These are phyloP conservation scores for Amanita molliuscula DNA, from an alignment of 768 basidiomycete genomes.

Conservation along the genomic window DNA sequence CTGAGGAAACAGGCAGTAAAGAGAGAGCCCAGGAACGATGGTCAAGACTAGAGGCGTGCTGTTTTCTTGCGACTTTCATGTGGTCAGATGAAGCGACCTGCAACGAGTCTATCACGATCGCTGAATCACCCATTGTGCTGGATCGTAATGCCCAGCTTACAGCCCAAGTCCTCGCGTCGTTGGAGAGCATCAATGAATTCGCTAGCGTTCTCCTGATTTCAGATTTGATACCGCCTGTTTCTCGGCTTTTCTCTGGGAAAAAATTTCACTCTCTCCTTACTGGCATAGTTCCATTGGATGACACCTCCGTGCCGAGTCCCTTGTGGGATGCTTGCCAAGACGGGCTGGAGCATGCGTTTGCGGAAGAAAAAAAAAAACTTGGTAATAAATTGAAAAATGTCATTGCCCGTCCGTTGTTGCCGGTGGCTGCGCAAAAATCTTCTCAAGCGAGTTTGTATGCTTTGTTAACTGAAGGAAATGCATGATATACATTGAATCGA, in stretches of 20 bases:
- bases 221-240: slow-evolving; percentile 32
- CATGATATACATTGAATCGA: neutral
- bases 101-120: slow-evolving; percentile 6
- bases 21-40: slow-evolving; percentile 62
- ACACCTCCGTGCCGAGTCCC: slow-evolving; percentile 17
- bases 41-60: slow-evolving; percentile 52
- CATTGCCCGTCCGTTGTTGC: neutral
- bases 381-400: slow-evolving; percentile 20
- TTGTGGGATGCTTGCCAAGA: slow-evolving; percentile 38
- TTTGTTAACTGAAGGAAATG: neutral
- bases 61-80: slow-evolving; percentile 44
- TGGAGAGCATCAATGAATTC: slow-evolving; percentile 52
- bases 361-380: slow-evolving; percentile 36
- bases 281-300: slow-evolving; percentile 12
- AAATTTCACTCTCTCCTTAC: slow-evolving; percentile 47
- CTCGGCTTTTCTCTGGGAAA: slow-evolving; percentile 46
- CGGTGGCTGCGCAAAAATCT: neutral
- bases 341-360: slow-evolving; percentile 39
- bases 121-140: slow-evolving; percentile 25
- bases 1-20: slow-evolving; percentile 37
- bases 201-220: slow-evolving; percentile 51
- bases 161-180: slow-evolving; percentile 50
- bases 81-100: slow-evolving; percentile 12
- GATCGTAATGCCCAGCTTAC: slow-evolving; percentile 60
- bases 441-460: neutral